Conservation (phyloP, 192 early-diverging fungal genomes). For the Podila minutissima region DNA sequence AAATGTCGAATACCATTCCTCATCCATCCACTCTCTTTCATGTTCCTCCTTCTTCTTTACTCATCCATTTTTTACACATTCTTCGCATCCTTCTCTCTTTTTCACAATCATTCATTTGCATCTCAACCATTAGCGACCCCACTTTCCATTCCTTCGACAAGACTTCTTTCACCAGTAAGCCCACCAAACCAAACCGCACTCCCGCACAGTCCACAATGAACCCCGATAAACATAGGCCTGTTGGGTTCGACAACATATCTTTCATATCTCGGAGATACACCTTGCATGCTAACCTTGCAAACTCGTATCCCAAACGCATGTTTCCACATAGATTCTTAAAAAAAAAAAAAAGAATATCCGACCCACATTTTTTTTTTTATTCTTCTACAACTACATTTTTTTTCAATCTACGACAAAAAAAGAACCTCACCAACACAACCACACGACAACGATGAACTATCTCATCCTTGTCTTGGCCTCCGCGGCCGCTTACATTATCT, state of each 20-base stretch:
- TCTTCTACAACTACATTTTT: no score
- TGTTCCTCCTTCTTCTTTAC: constrained; percentile 6
- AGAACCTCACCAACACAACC: background rate
- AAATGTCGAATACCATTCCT: background rate
- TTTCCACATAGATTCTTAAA: no score
- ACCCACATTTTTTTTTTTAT: no score
- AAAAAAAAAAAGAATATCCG: no score
- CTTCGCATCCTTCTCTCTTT: background rate
- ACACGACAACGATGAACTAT: constrained; percentile 13
- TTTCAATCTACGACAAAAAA: background rate
- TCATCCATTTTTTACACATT: background rate
- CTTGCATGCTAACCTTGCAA: no score
- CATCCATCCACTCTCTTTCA: background rate
- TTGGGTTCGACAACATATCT: no score
- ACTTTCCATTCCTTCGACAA: background rate
- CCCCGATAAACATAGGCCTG: no score
- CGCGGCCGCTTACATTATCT: background rate
- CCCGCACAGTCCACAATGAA: no score
- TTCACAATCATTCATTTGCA: background rate
- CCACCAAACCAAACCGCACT: no score
- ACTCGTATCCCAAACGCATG: no score
- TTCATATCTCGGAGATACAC: no score
- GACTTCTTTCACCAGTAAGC: no score
- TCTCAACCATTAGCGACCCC: background rate
- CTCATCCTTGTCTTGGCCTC: constrained; percentile 12